phyloP scores from a whole-genome alignment of 2,329 filamentous ascomycete genomes.

The Fusarium anthophilum region DNA sequence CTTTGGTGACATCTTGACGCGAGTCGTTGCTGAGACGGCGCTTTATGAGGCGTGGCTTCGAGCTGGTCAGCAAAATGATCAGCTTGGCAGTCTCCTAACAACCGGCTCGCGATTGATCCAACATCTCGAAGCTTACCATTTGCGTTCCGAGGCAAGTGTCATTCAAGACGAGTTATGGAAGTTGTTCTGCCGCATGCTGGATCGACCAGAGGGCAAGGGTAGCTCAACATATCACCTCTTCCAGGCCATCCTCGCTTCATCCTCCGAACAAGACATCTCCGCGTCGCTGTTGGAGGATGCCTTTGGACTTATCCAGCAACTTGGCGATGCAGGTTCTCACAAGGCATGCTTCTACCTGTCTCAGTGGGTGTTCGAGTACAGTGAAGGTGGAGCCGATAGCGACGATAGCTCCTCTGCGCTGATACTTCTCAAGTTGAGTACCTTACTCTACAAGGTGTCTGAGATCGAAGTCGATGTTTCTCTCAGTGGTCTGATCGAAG shows the following conservation, averaged over 20 bases:
- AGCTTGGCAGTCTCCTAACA: neutral
- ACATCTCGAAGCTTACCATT: neutral
- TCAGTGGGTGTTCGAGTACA: neutral
- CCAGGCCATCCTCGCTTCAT: neutral
- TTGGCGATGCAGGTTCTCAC: neutral
- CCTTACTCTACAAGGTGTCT: neutral
- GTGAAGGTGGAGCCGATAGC: neutral
- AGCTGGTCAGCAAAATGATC: neutral
- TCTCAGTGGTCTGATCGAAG: neutral
- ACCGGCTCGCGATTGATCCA: neutral
- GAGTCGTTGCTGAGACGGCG: neutral
- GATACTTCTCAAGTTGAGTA: neutral
- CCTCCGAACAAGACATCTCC: neutral
- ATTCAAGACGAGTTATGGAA: neutral
- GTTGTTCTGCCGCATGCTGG: neutral
- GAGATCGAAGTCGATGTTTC: neutral
- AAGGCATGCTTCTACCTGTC: neutral
- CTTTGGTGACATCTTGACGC: neutral
- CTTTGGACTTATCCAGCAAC: neutral
- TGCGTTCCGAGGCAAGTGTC: neutral
- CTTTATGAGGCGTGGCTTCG: neutral
- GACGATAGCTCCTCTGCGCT: neutral
- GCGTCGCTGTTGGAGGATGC: rapidly evolving
- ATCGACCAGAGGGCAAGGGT: neutral
- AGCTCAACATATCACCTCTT: neutral